These are phyloP conservation scores for Neoascochyta sp. DNA, from an alignment of 2,329 filamentous ascomycete genomes.

Conservation along the genomic window DNA sequence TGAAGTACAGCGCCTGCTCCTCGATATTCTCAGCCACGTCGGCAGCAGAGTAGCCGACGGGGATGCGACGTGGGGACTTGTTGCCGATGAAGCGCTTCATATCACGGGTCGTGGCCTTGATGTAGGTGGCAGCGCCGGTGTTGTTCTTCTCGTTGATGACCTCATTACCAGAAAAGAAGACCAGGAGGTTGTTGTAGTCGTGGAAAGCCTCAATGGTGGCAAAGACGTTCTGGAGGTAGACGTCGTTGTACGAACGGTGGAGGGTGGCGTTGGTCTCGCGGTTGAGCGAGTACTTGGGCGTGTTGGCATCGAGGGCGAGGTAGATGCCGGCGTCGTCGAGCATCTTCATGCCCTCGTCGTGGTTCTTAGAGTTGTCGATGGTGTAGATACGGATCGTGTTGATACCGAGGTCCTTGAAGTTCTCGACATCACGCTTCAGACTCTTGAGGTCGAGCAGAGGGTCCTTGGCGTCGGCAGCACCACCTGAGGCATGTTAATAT, in stretches of 20 bases:
- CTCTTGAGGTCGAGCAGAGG: conserved; percentile 66
- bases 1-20: conserved; percentile 86
- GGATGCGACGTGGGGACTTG: conserved; percentile 62
- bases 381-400: conserved; percentile 93
- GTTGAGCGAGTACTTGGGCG: conserved; percentile 81
- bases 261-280: conserved; percentile 58
- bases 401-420: conserved; percentile 81
- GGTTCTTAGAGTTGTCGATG: conserved; percentile 78
- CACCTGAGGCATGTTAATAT: conserved; percentile 36
- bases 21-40: conserved; percentile 82
- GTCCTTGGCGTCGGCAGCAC: conserved; percentile 51
- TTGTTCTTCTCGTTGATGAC: conserved; percentile 65
- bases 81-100: conserved; percentile 76
- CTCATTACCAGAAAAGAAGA: conserved; percentile 78
- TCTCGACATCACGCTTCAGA: conserved; percentile 72
- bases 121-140: conserved; percentile 66
- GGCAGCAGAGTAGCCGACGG: conserved; percentile 78
- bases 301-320: conserved; percentile 87
- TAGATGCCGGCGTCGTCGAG: conserved; percentile 86
- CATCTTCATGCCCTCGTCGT: conserved; percentile 79
- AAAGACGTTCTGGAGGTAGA: conserved; percentile 81
- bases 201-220: conserved; percentile 74
- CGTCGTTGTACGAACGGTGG: conserved; percentile 71
- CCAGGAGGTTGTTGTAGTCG: conserved; percentile 79
- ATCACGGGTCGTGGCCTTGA: conserved; percentile 70